Percentiles rank a stretch among this genome's conserved stretches.
phyloP scores from a whole-genome alignment of 177 flowering plant species.

The Vitis hybrid region DNA sequence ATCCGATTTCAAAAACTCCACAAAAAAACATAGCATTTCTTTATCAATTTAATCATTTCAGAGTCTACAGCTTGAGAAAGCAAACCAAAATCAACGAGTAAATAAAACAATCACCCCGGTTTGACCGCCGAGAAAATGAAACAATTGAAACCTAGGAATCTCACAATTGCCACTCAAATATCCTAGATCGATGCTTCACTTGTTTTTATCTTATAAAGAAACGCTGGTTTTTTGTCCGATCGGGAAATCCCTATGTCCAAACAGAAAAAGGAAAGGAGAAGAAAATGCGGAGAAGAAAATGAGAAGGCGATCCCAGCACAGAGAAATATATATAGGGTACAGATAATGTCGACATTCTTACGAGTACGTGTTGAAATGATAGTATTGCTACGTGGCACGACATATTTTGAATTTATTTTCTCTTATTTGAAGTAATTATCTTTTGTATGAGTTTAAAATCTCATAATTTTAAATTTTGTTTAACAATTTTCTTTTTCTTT shows the following conservation, averaged over 20 bases:
- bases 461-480: too few relatives aligned
- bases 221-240: not conserved
- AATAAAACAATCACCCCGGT: not conserved
- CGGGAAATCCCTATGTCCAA: conserved; percentile 9
- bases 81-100: too few relatives aligned
- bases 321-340: not conserved
- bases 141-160: not conserved
- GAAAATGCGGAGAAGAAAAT: not conserved
- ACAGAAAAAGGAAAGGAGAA: not conserved
- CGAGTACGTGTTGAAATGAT: not conserved
- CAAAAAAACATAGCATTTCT: too few relatives aligned
- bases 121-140: not conserved
- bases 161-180: not conserved
- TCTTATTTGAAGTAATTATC: too few relatives aligned
- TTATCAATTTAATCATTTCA: too few relatives aligned
- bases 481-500: too few relatives aligned
- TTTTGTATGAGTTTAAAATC: too few relatives aligned
- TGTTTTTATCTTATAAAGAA: not conserved
- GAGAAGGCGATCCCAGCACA: too few relatives aligned
- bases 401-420: too few relatives aligned
- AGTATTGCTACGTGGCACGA: not conserved
- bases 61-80: too few relatives aligned
- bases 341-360: not conserved
- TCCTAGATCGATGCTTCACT: not conserved
- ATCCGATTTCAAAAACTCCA: too few relatives aligned